Percentiles rank a stretch among this genome's conserved stretches.
phyloP scores from a whole-genome alignment of 192 early-diverging fungal species.

The Polychytrium aggregatum region DNA sequence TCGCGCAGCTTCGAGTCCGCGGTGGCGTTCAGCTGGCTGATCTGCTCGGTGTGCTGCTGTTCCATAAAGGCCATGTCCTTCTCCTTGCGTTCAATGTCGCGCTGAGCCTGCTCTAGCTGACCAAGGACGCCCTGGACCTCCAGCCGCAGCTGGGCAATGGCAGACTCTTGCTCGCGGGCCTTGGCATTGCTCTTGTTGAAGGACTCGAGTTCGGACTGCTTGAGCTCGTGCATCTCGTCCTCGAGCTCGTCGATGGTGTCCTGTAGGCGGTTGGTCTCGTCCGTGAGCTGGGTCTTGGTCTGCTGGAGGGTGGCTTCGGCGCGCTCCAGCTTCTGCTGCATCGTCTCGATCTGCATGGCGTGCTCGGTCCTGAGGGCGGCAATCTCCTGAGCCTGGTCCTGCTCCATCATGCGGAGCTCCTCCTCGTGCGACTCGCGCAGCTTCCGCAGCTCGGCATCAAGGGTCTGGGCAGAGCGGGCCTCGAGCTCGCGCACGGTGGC shows the following conservation, averaged over 20 bases:
- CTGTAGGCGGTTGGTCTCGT: slow-evolving; percentile 23
- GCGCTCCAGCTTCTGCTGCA: slow-evolving; percentile 9
- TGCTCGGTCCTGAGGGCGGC: neutral
- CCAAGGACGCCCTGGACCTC: slow-evolving; percentile 1
- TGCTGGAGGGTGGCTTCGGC: slow-evolving; percentile 20
- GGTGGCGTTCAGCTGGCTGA: neutral
- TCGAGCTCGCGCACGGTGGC: neutral
- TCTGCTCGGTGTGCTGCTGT: slow-evolving; percentile 1
- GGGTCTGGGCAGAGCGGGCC: too few species aligned
- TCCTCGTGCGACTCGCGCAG: slow-evolving; percentile 1
- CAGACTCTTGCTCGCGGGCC: slow-evolving; percentile 5
- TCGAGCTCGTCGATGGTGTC: slow-evolving; percentile 30
- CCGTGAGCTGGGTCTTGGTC: slow-evolving; percentile 23
- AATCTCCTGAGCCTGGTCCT: neutral
- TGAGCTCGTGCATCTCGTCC: slow-evolving; percentile 7
- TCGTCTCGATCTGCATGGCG: slow-evolving; percentile 4
- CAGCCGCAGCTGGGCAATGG: slow-evolving; percentile 3
- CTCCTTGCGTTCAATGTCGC: too few species aligned
- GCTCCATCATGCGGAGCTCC: neutral
- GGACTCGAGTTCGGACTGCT: slow-evolving; percentile 3
- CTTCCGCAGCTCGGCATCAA: slow-evolving; percentile 1
- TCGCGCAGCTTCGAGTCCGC: slow-evolving; percentile 7
- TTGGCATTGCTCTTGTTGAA: slow-evolving; percentile 2
- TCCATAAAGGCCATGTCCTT: neutral
- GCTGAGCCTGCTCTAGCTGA: neutral